These are phyloP conservation scores for Codiaeum variegatum DNA, from an alignment of 441 rosid genomes.

Conservation along the genomic window DNA sequence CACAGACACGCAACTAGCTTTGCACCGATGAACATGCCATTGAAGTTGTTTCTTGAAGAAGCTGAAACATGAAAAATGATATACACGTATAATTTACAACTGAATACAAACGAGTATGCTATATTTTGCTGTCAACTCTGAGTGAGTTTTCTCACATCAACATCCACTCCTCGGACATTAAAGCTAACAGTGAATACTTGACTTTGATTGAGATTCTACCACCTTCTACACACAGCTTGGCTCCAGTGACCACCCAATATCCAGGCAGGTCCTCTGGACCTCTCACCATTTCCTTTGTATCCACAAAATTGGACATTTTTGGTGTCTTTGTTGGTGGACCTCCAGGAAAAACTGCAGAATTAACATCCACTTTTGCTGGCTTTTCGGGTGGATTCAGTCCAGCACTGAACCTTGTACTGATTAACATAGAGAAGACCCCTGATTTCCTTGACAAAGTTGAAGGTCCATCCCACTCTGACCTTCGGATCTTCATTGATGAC, in stretches of 20 bases:
- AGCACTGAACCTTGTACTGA: constrained; percentile 60
- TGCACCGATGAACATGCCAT: constrained; percentile 1
- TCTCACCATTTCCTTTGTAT: constrained; percentile 79
- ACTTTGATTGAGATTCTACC: constrained; percentile 80
- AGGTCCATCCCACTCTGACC: constrained; percentile 80
- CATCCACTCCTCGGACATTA: constrained; percentile 74
- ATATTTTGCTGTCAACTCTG: not conserved
- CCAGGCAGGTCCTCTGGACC: constrained; percentile 90
- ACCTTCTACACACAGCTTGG: constrained; percentile 71
- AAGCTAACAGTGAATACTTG: constrained; percentile 73
- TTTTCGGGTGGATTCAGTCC: constrained; percentile 44
- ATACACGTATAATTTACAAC: constrained; percentile 25
- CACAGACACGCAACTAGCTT: not conserved
- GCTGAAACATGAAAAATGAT: constrained; percentile 13
- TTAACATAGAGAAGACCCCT: constrained; percentile 66
- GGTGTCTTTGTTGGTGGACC: constrained; percentile 68
- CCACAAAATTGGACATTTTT: constrained; percentile 70
- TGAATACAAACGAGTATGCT: constrained; percentile 13
- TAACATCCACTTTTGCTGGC: constrained; percentile 58
- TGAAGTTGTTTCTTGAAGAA: constrained; percentile 3
- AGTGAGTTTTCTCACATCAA: constrained; percentile 26
- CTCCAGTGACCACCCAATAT: constrained; percentile 95
- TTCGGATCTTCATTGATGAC: constrained; percentile 56
- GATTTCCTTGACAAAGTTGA: constrained; percentile 63
- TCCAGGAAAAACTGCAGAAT: constrained; percentile 80